These are phyloP conservation scores for Chlamydomonas sphaeroides DNA, from an alignment of 139 green algal species.

Conservation along the genomic window DNA sequence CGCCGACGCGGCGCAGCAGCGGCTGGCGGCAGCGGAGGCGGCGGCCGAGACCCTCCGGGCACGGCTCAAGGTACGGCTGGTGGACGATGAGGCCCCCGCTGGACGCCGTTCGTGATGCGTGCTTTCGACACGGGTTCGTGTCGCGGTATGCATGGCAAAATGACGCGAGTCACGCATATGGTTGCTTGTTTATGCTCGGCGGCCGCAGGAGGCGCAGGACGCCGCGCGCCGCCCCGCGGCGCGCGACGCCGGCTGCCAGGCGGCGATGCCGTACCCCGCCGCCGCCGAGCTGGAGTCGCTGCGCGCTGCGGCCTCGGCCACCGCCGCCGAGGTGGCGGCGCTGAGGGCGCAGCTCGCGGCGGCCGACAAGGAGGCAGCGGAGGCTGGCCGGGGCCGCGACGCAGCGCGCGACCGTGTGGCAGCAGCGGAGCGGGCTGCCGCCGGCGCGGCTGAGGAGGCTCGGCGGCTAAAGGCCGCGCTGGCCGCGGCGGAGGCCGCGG, in stretches of 20 bases:
- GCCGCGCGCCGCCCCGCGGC: not conserved
- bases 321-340: not conserved
- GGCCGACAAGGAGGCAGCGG: not conserved
- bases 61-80: conserved; percentile 14
- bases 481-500: not conserved
- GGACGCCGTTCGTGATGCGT: too few relatives aligned
- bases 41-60: not conserved
- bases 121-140: too few relatives aligned
- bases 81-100: too few relatives aligned
- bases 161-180: too few relatives aligned
- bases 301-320: not conserved
- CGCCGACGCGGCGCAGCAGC: not conserved
- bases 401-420: not conserved
- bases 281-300: not conserved
- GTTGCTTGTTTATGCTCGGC: not conserved
- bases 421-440: not conserved
- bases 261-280: not conserved
- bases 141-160: too few relatives aligned
- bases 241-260: not conserved
- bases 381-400: not conserved
- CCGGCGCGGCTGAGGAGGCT: not conserved
- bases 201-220: too few relatives aligned
- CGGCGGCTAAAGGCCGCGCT: not conserved
- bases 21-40: not conserved
- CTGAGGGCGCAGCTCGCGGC: not conserved